Base-by-base conservation (phyloP, 805 yeast species). In the Candida broadrunensis region DNA sequence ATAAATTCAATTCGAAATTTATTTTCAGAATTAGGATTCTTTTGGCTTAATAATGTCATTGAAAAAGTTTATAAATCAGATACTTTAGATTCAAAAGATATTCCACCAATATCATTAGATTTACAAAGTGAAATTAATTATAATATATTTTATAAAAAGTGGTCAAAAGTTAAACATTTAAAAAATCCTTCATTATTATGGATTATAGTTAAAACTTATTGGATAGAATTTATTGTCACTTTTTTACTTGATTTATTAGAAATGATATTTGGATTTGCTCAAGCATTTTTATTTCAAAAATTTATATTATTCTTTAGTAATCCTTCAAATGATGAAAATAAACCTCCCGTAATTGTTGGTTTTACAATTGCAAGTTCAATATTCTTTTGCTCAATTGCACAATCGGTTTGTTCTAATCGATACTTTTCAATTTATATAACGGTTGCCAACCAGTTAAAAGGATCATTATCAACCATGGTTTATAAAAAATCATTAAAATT, bases 241-340 rank as follows among this genome's bases (percentile, higher is more conserved):
- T 52, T 60, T 27, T 18, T 41, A n/a, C 51, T 45, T 37, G 65
- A 61, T 37, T 46, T 54, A 4, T 40, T 43, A 23, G 54, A 49
- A 31, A 44, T 47, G 13, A 29, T 55, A 5, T 42, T 15, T 43
- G 48, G 23, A 87, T 88, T 85, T 56, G 71, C 75, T 14, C 95
- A 88, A 63, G 97, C 97, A 0, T 95, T 87, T 51, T 62, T 89
- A 19, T 66, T 90, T 41, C 75, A 84, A 41, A 52, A 73, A 9
- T 71, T 89, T 46, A 88, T 89, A 49, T 58, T 65, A 38, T 81
- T 76, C 51, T 77, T 82, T 44, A 49, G 54, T 39, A 35, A 33
- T 35, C 14, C 43, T 3, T 80, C 81, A 4, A 52, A 78, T 15
- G 58, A 80, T 12, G 49, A 46, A 23, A 9, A 19, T 15, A 33